These are phyloP conservation scores for Clitocybe nebularis DNA, from an alignment of 1,284 basidiomycete genomes.

Conservation along the genomic window DNA sequence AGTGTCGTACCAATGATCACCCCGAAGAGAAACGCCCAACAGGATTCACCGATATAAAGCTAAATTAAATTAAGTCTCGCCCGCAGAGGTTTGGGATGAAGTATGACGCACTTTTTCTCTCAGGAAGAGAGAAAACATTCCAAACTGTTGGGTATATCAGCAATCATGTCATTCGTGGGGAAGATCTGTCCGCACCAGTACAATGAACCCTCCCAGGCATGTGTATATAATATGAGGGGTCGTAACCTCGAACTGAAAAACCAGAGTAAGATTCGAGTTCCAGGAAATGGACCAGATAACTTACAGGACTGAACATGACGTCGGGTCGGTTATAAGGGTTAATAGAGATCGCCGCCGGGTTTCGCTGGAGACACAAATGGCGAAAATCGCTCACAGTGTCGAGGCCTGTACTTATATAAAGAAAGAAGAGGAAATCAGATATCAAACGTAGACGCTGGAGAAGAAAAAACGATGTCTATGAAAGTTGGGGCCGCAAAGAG, in stretches of 20 bases:
- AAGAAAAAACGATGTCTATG: constrained; percentile 5
- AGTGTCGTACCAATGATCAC: constrained; percentile 71
- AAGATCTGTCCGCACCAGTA: constrained; percentile 71
- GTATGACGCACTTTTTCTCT: constrained; percentile 69
- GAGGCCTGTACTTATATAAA: constrained; percentile 1
- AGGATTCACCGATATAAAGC: constrained; percentile 95
- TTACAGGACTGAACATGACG: constrained; percentile 24
- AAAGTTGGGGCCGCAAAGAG: constrained; percentile 3
- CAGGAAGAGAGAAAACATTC: constrained; percentile 92
- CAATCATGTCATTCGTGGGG: too few relatives aligned
- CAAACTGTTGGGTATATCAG: constrained; percentile 57
- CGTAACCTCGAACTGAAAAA: constrained; percentile 60
- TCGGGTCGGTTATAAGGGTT: constrained; percentile 8
- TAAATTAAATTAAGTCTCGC: constrained; percentile 21
- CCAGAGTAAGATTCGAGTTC: background rate
- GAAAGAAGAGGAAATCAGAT: background rate
- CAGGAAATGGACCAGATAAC: constrained; percentile 2
- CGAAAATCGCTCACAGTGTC: constrained; percentile 19
- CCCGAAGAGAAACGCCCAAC: constrained; percentile 92
- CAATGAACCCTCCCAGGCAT: constrained; percentile 79
- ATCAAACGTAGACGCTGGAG: background rate
- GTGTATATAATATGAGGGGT: constrained; percentile 78
- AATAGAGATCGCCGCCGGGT: constrained; percentile 7
- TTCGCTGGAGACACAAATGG: constrained; percentile 12
- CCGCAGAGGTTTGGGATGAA: background rate